Evolutionary conservation across 257 asterid species (phyloP).

Genomic region (Hygrophila difformis): DNA sequence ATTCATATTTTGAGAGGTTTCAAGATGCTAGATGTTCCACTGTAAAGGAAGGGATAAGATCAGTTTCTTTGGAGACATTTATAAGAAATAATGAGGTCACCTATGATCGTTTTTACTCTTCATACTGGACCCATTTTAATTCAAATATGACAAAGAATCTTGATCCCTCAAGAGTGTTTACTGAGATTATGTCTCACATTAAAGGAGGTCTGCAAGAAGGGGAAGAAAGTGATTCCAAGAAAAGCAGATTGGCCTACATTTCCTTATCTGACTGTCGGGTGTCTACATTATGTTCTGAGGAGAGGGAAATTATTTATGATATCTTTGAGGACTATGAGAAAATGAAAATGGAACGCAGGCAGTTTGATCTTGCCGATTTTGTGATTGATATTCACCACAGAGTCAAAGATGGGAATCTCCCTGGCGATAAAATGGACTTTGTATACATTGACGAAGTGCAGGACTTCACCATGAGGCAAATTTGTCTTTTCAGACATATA

Average conservation of each 20-base stretch:
- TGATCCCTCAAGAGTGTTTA: slow-evolving; percentile 48
- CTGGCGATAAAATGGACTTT: slow-evolving; percentile 59
- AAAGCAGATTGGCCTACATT: slow-evolving; percentile 28
- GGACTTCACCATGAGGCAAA: slow-evolving; percentile 55
- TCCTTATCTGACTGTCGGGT: slow-evolving; percentile 31
- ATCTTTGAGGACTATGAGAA: slow-evolving; percentile 55
- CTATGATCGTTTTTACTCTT: slow-evolving; percentile 34
- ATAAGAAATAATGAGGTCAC: slow-evolving; percentile 49
- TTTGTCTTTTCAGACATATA: slow-evolving; percentile 44
- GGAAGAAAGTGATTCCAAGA: slow-evolving; percentile 23
- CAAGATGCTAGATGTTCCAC: slow-evolving; percentile 16
- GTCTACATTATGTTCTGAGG: slow-evolving; percentile 31
- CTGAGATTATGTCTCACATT: slow-evolving; percentile 55
- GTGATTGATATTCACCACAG: slow-evolving; percentile 49
- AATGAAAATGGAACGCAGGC: slow-evolving; percentile 39
- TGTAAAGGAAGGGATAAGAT: slow-evolving; percentile 20
- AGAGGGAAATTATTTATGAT: slow-evolving; percentile 33
- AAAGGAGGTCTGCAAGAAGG: slow-evolving; percentile 47
- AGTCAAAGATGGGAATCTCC: slow-evolving; percentile 21
- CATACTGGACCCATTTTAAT: slow-evolving; percentile 61
- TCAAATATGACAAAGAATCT: slow-evolving; percentile 28
- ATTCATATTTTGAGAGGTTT: slow-evolving; percentile 52
- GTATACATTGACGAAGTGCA: slow-evolving; percentile 73
- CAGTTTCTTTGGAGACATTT: slow-evolving; percentile 38
- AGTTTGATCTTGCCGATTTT: slow-evolving; percentile 62